phyloP scores from a whole-genome alignment of 2,329 filamentous ascomycete species.

The Nothopassalora personata region DNA sequence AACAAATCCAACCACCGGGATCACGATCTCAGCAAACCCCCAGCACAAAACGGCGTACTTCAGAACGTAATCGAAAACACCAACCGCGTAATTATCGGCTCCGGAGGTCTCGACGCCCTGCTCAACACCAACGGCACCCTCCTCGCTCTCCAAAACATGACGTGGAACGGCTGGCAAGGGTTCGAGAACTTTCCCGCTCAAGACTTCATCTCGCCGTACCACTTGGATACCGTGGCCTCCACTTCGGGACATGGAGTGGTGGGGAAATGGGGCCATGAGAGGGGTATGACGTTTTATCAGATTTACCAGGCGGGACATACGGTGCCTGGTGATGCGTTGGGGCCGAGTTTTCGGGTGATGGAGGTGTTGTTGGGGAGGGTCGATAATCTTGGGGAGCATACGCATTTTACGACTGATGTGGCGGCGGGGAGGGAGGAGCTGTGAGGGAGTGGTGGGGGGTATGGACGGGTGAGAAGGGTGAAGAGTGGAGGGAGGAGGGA shows the following conservation, averaged over 20 bases:
- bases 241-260: conserved; percentile 1
- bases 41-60: conserved; percentile 13
- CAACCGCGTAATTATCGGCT: conserved; percentile 31
- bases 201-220: conserved; percentile 24
- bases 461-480: background rate
- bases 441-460: background rate
- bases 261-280: conserved; percentile 21
- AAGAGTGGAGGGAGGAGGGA: background rate
- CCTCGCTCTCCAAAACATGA: conserved; percentile 27
- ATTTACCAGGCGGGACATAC: conserved; percentile 28
- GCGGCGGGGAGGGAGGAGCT: background rate
- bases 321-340: conserved; percentile 38
- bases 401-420: background rate
- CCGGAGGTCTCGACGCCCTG: conserved; percentile 24
- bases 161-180: conserved; percentile 29
- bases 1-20: conserved; percentile 2
- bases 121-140: conserved; percentile 28
- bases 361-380: conserved; percentile 41
- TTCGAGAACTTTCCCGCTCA: conserved; percentile 22
- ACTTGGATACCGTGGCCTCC: background rate
- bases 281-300: conserved; percentile 26
- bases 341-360: conserved; percentile 39
- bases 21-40: conserved; percentile 10
- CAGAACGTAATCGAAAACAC: conserved; percentile 29
- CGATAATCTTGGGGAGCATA: conserved; percentile 4